Conservation (phyloP, 2,329 filamentous ascomycete species). For the Mycosphaerella sp. region DNA sequence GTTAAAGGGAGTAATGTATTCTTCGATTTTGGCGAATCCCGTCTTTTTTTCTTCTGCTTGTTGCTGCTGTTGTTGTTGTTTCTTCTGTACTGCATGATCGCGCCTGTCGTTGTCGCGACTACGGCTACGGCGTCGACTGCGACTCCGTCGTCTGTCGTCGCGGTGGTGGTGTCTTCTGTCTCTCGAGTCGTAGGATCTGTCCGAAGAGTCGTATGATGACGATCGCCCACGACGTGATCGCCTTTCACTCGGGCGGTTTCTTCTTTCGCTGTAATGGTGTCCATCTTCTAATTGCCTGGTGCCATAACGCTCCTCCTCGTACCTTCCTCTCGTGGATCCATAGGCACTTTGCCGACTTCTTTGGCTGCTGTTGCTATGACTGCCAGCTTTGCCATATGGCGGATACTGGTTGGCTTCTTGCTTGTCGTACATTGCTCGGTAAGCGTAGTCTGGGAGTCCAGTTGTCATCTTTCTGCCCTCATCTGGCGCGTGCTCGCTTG, state of each 20-base stretch:
- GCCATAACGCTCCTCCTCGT: slow-evolving; percentile 10
- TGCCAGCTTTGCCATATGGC: slow-evolving; percentile 2
- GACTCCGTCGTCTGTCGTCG: slow-evolving; percentile 3
- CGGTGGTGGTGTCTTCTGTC: not conserved
- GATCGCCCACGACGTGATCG: slow-evolving; percentile 2
- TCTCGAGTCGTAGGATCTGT: slow-evolving; percentile 9
- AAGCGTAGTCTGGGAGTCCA: slow-evolving; percentile 7
- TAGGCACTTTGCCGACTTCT: slow-evolving; percentile 10
- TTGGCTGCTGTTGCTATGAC: slow-evolving; percentile 10
- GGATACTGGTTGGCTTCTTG: slow-evolving; percentile 7
- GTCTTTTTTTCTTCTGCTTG: slow-evolving; percentile 8
- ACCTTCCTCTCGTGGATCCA: slow-evolving; percentile 6
- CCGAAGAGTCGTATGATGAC: slow-evolving; percentile 7
- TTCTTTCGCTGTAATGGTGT: slow-evolving; percentile 2
- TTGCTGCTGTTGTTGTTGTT: slow-evolving; percentile 10
- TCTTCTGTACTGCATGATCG: slow-evolving; percentile 4
- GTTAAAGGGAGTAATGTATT: slow-evolving; percentile 19
- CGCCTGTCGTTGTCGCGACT: slow-evolving; percentile 4
- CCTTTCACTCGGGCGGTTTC: not conserved
- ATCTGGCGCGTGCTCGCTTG: not conserved
- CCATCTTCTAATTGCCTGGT: not conserved
- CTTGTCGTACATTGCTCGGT: slow-evolving; percentile 12
- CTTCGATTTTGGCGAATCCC: slow-evolving; percentile 3
- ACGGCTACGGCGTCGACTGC: slow-evolving; percentile 8
- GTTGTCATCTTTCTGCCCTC: slow-evolving; percentile 7